Evolutionary conservation across 2,329 filamentous ascomycete genomes (phyloP), one percentile per base, ranked within the genome.

Genomic region (Pyricularia sp.): DNA sequence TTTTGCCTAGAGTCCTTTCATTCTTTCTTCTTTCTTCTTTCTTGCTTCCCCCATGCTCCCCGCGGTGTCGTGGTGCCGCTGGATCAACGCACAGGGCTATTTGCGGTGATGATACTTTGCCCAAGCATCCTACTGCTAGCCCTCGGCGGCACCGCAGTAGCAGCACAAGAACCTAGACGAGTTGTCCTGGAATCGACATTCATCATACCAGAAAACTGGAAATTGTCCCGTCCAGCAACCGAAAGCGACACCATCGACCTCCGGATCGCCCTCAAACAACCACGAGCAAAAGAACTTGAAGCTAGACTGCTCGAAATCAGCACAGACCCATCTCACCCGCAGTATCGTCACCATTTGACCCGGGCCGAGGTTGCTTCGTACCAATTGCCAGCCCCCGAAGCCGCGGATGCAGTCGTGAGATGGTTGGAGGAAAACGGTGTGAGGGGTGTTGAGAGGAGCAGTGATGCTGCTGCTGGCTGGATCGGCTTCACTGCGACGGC

Each of bases 351-450:
- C 20, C 77, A 81, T 69, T 74, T 84, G 10, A 78, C 77, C 0
- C 71, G 73, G 9, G 74, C 77, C 4, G 77, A 84, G 36, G 75
- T 81, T 3, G 72, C 74, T 0, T 70, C 73, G 5, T 78, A 82
- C 66, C 78, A 80, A 59, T 71, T 73, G 10, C 79, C 82, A 0
- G 73, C 76, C 10, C 68, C 73, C 1, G 70, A 75, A 2, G 76
- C 80, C 7, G 75, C 81, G 10, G 69, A 77, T 11, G 70, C 73
- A 0, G 81, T 85, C 4, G 69, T 78, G 6, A 69, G 70, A 9
- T 85, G 83, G 84, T 75, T 85, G 2, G 73, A 72, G 31, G 73
- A 76, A 2, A 77, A 77, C 59, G 79, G 78, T 5, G 75, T 85
- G 26, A 31, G 42, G 9, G 20, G 30, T 12, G 23, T 61, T 25